Percentiles rank a stretch among this genome's conserved stretches.
phyloP scores from a whole-genome alignment of 139 green algal genomes.

The Parachlorella kessleri region DNA sequence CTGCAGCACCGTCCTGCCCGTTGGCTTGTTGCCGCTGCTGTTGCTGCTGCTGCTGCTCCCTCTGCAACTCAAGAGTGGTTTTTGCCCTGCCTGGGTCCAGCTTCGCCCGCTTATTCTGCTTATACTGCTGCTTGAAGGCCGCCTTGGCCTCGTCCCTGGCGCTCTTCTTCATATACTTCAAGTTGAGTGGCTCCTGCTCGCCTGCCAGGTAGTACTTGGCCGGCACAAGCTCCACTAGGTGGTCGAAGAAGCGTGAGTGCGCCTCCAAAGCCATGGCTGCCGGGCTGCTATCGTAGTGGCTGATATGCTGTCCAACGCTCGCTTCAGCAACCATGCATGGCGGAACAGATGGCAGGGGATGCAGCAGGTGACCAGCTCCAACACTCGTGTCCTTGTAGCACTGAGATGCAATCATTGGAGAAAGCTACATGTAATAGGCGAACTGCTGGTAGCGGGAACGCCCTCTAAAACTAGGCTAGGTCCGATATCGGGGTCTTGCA shows the following conservation, averaged over 20 bases:
- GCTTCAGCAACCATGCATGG: not conserved
- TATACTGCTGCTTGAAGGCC: slow-evolving; percentile 63
- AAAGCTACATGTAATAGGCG: too few species aligned
- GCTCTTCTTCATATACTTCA: slow-evolving; percentile 56
- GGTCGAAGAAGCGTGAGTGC: slow-evolving; percentile 65
- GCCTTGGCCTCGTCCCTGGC: slow-evolving; percentile 47
- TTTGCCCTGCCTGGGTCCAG: slow-evolving; percentile 63
- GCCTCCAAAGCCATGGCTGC: not conserved
- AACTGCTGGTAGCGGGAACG: too few species aligned
- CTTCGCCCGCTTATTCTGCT: slow-evolving; percentile 59
- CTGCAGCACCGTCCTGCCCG: not conserved
- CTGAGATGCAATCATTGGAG: too few species aligned
- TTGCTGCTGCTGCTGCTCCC: slow-evolving; percentile 11
- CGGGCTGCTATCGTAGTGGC: too few species aligned
- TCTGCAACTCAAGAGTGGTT: slow-evolving; percentile 59
- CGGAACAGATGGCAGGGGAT: not conserved
- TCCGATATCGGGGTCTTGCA: too few species aligned
- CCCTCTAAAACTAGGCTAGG: too few species aligned
- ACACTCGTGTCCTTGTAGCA: too few species aligned
- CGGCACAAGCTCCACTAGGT: slow-evolving; percentile 72
- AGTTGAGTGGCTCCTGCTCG: slow-evolving; percentile 19
- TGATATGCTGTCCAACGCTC: too few species aligned
- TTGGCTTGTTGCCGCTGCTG: not conserved
- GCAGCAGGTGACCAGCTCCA: too few species aligned
- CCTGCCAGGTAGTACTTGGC: slow-evolving; percentile 57